Percentiles rank a stretch among this genome's conserved stretches.
Evolutionary conservation across 768 basidiomycete genomes (phyloP).

Genomic region (Amanita rubescens): DNA sequence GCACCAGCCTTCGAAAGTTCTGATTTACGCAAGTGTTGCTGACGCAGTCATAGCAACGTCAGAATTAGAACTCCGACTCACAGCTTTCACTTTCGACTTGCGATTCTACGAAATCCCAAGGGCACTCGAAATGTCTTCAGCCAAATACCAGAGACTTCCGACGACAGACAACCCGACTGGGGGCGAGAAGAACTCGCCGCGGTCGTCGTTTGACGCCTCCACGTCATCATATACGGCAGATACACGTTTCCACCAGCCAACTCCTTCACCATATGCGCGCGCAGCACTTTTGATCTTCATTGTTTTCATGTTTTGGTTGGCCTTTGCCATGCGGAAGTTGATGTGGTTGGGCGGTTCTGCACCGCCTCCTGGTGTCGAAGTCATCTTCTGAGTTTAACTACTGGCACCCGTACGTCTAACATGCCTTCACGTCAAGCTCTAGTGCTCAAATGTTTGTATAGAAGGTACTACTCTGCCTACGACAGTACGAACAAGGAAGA

Average conservation of each 20-base stretch:
- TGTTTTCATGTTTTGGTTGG: constrained; percentile 32
- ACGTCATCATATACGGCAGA: constrained; percentile 24
- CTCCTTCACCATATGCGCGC: constrained; percentile 46
- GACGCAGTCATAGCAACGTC: too few species aligned
- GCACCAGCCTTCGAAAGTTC: too few species aligned
- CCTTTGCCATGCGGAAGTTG: constrained; percentile 21
- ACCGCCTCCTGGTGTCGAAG: neutral
- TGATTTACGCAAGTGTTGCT: too few species aligned
- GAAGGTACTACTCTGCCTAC: too few species aligned
- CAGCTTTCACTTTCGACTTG: neutral
- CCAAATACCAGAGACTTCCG: constrained; percentile 12
- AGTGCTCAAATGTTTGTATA: too few species aligned
- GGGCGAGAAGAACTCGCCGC: neutral
- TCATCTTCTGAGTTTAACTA: constrained; percentile 8
- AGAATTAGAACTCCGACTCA: neutral
- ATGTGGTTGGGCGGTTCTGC: constrained; percentile 16
- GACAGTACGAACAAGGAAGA: too few species aligned
- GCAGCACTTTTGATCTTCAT: constrained; percentile 37
- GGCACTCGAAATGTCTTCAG: constrained; percentile 5
- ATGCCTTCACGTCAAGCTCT: too few species aligned
- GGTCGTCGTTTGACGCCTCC: neutral
- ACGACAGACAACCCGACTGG: constrained; percentile 6
- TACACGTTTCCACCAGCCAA: constrained; percentile 41
- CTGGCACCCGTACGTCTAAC: constrained; percentile 5
- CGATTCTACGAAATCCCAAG: neutral